Conservation (phyloP, 2,329 filamentous ascomycete genomes). For the Calonectria montana region DNA sequence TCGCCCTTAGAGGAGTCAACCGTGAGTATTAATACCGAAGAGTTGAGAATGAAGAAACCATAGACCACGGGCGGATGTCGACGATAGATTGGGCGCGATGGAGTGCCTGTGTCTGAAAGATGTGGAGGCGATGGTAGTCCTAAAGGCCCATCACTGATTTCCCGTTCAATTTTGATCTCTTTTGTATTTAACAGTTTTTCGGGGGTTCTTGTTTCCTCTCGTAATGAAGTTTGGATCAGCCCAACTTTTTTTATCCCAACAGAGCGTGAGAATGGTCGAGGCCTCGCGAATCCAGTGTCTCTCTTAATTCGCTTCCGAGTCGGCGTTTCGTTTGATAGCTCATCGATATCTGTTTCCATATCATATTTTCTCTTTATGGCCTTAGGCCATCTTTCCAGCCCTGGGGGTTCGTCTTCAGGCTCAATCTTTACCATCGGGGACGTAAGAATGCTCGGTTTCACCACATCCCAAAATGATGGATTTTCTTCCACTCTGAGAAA, state of each 20-base stretch:
- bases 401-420: conserved; percentile 23
- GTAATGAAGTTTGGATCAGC: not conserved
- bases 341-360: conserved; percentile 21
- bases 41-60: conserved; percentile 56
- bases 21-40: conserved; percentile 53
- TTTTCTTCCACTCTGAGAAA: conserved; percentile 45
- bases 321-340: conserved; percentile 17
- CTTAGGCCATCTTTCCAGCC: conserved; percentile 16
- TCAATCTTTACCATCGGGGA: conserved; percentile 36
- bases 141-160: not conserved
- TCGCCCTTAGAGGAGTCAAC: conserved; percentile 52
- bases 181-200: not conserved
- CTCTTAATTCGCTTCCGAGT: conserved; percentile 11
- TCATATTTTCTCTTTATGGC: conserved; percentile 6
- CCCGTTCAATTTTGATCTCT: not conserved
- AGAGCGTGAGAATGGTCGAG: conserved; percentile 13
- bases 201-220: not conserved
- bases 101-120: conserved; percentile 18
- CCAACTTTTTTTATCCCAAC: conserved; percentile 19
- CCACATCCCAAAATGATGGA: conserved; percentile 46
- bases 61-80: conserved; percentile 55
- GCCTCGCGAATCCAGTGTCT: conserved; percentile 26
- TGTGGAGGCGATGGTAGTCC: not conserved
- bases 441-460: conserved; percentile 34
- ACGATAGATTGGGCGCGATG: conserved; percentile 34